A percentile compares a stretch with the other conserved stretches of the same genome.
These are phyloP conservation scores for Alternaria triticina DNA, from an alignment of 2,329 filamentous ascomycete genomes.

Conservation along the genomic window DNA sequence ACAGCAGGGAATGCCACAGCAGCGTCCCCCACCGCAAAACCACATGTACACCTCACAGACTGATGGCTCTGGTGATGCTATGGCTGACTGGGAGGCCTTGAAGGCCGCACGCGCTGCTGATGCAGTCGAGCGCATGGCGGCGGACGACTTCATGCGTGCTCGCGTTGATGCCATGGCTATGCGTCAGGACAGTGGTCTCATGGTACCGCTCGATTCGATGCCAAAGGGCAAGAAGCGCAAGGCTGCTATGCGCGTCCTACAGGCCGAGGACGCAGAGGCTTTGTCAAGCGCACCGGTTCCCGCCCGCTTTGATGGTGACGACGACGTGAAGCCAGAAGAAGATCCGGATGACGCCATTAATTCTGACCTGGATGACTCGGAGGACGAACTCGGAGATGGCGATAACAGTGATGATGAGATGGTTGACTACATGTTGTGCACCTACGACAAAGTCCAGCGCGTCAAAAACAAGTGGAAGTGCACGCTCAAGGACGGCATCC, in stretches of 20 bases:
- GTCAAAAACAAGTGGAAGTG: conserved; percentile 99
- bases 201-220: conserved; percentile 72
- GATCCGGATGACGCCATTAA: conserved; percentile 95
- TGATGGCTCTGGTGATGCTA: conserved; percentile 73
- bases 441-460: conserved; percentile 98
- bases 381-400: conserved; percentile 80
- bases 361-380: conserved; percentile 93
- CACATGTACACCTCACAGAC: conserved; percentile 65
- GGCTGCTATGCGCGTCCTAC: conserved; percentile 47
- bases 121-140: conserved; percentile 57
- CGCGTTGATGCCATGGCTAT: conserved; percentile 71
- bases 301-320: conserved; percentile 62
- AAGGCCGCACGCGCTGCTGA: conserved; percentile 65
- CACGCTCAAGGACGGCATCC: conserved; percentile 92
- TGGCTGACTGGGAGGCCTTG: conserved; percentile 64
- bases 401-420: conserved; percentile 86
- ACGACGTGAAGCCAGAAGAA: conserved; percentile 61
- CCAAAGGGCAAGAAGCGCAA: conserved; percentile 51
- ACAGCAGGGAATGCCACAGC: conserved; percentile 36
- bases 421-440: conserved; percentile 95
- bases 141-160: conserved; percentile 72
- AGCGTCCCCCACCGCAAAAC: conserved; percentile 31
- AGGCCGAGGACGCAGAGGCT: conserved; percentile 61
- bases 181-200: conserved; percentile 76
- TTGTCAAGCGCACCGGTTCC: conserved; percentile 37